Base-by-base conservation (phyloP, 257 asterid genomes). In the Linaria vulgaris region DNA sequence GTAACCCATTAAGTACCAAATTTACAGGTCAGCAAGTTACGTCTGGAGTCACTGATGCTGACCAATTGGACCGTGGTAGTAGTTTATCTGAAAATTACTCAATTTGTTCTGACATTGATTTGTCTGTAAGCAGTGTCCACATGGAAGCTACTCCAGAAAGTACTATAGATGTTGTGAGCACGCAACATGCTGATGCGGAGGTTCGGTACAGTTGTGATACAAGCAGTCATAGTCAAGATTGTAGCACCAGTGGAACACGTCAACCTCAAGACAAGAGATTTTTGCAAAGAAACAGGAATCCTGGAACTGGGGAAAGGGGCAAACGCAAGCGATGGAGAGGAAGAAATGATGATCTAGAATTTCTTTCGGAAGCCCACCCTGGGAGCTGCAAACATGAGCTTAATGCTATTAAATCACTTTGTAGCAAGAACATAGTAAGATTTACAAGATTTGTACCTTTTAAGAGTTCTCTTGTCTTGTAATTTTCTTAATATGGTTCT, bases 321-420 rank as follows among this genome's bases (percentile, higher is more conserved):
- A 94, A 90, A 67, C 97, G 95, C 45, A 94, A 90, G 73, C 78
- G 95, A 74, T 94, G 99, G 97, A 83, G 85, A 77, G 95, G 95
- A 27, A 86, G 99, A 78, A 75, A 74, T 62, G 96, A 87, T 73
- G 66, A 70, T 64, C 65, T 70, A 16, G 94, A 82, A 53, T 68
- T 47, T 43, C 15, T 67, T 50, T 77, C 86, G 50, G 85, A 80
- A 70, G 65, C 61, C 66, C 68, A 76, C 22, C 14, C 61, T 62
- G 90, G 70, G 74, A 76, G 85, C 74, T 57, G 75, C 75, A 74
- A 74, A 76, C 74, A 68, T 54, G 83, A 76, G 75, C 79, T 71
- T 51, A 70, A 61, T 67, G 71, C 80, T 63, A 41, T 75, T 68
- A 56, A 74, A 64, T 64, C 66, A 13, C 45, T 51, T 63, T 78